Percentiles rank a stretch among this genome's conserved stretches.
Conservation (phyloP, 768 basidiomycete genomes). For the Boletus subcaerulescens region DNA sequence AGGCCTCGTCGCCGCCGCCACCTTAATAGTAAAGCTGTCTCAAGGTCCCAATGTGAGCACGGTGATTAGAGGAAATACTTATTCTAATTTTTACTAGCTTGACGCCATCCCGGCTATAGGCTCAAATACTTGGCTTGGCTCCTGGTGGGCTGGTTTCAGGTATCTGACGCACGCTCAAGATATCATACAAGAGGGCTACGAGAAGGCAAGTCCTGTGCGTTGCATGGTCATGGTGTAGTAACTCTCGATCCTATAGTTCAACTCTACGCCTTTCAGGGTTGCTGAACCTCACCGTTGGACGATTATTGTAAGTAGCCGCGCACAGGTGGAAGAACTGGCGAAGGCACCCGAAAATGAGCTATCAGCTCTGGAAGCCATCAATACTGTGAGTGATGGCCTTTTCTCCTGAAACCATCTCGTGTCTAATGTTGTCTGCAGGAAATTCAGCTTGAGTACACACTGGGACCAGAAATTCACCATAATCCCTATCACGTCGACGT, state of each 20-base stretch:
- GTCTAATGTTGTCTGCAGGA: slow-evolving; percentile 23
- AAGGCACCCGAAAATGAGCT: slow-evolving; percentile 39
- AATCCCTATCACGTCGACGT: slow-evolving; percentile 28
- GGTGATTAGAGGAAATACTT: background rate
- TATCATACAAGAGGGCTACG: slow-evolving; percentile 32
- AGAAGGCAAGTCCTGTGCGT: slow-evolving; percentile 16
- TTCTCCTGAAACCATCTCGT: too few relatives aligned
- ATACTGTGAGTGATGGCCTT: slow-evolving; percentile 31
- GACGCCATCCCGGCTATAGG: background rate
- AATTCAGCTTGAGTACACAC: slow-evolving; percentile 36
- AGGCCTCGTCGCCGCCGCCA: background rate
- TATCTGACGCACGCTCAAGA: slow-evolving; percentile 5
- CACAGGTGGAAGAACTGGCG: slow-evolving; percentile 38
- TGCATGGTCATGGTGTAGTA: background rate
- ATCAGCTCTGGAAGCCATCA: slow-evolving; percentile 30
- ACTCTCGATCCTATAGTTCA: background rate
- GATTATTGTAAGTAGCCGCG: slow-evolving; percentile 33
- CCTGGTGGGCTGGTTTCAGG: slow-evolving; percentile 10
- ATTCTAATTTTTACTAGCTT: background rate
- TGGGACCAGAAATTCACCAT: slow-evolving; percentile 31
- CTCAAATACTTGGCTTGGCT: background rate
- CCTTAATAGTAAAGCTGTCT: background rate
- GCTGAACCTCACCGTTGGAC: slow-evolving; percentile 33
- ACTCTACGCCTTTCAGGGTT: slow-evolving; percentile 30
- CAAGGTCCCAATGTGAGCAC: background rate